A percentile compares a stretch with the other conserved stretches of the same genome.
These are phyloP conservation scores for Didymella sp. DNA, from an alignment of 2,329 filamentous ascomycete genomes.

Conservation along the genomic window DNA sequence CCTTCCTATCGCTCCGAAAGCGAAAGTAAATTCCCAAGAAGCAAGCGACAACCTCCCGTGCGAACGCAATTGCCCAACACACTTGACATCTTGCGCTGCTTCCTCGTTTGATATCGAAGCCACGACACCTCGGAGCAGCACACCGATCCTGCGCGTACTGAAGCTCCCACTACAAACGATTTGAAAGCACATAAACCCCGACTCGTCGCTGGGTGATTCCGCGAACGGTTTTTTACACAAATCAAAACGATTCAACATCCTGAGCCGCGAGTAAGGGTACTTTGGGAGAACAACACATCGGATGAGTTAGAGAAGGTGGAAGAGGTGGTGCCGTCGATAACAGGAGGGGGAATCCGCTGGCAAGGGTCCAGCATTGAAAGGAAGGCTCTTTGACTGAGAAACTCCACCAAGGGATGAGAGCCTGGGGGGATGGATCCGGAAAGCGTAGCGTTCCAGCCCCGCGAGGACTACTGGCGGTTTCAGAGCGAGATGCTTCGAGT, in stretches of 20 bases:
- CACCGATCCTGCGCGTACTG: background rate
- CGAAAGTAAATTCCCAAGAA: background rate
- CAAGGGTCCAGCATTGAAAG: constrained; percentile 21
- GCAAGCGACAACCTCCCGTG: background rate
- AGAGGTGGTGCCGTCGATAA: constrained; percentile 19
- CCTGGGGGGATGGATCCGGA: constrained; percentile 65
- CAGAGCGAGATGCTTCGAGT: constrained; percentile 68
- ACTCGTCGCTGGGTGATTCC: background rate
- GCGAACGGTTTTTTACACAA: background rate
- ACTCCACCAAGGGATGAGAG: constrained; percentile 42
- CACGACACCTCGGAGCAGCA: background rate
- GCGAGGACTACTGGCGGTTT: constrained; percentile 70
- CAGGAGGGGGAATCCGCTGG: constrained; percentile 20
- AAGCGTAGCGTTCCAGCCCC: constrained; percentile 66
- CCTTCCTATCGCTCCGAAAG: background rate
- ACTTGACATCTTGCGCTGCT: background rate
- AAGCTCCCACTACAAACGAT: background rate
- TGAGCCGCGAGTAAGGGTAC: background rate
- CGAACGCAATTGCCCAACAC: background rate
- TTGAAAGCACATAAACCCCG: background rate
- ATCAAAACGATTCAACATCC: background rate
- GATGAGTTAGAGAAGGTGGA: constrained; percentile 14
- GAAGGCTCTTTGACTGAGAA: constrained; percentile 32
- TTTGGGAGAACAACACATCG: background rate
- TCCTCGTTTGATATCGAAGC: background rate